phyloP scores from a whole-genome alignment of 179 eudicot species.

The Beta corolliflora region DNA sequence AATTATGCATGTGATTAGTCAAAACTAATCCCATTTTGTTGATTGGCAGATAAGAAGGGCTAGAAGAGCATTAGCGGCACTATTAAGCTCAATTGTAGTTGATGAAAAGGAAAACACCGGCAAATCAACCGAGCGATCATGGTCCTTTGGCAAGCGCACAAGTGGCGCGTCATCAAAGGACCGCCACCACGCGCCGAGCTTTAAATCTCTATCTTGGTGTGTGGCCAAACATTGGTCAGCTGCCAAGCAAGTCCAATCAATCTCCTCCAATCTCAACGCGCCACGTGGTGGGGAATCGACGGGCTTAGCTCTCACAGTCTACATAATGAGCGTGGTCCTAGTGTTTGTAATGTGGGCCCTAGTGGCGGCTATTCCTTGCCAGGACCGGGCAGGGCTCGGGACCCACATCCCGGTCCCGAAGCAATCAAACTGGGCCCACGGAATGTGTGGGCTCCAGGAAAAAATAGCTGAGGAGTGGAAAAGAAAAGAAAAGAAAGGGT shows the following conservation, averaged over 20 bases:
- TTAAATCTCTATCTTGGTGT: slow-evolving; percentile 62
- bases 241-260: slow-evolving; percentile 77
- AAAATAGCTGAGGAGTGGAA: slow-evolving; percentile 96
- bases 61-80: slow-evolving; percentile 56
- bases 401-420: slow-evolving; percentile 68
- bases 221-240: slow-evolving; percentile 93
- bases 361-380: slow-evolving; percentile 87
- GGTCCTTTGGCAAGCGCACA: slow-evolving; percentile 72
- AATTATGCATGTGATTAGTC: background rate
- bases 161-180: slow-evolving; percentile 42
- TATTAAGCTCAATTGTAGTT: slow-evolving; percentile 56
- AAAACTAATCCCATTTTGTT: background rate
- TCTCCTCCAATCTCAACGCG: slow-evolving; percentile 60
- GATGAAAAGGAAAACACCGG: slow-evolving; percentile 68
- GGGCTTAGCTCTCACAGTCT: slow-evolving; percentile 61
- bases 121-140: slow-evolving; percentile 61
- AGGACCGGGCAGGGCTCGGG: slow-evolving; percentile 68
- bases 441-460: slow-evolving; percentile 62
- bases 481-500: slow-evolving; percentile 91
- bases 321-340: slow-evolving; percentile 69
- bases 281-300: slow-evolving; percentile 82
- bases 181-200: slow-evolving; percentile 45
- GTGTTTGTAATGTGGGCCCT: slow-evolving; percentile 82
- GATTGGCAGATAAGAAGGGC: slow-evolving; percentile 51
- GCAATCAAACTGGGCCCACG: slow-evolving; percentile 68